phyloP scores from a whole-genome alignment of 768 basidiomycete species.

The Gelatoporia subvermispora region DNA sequence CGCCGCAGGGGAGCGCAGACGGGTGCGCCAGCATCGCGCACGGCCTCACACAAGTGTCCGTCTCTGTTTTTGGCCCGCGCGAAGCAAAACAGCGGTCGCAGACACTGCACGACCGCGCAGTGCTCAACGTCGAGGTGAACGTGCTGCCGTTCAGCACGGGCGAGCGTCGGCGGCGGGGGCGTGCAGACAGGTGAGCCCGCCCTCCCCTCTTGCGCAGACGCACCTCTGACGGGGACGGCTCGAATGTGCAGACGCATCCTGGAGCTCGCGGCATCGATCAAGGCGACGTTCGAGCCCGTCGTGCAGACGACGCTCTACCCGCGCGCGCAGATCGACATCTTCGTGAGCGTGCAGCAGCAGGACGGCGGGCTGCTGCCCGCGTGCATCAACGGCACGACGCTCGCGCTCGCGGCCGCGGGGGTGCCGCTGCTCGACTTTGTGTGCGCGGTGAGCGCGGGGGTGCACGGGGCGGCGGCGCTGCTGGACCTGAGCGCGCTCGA shows the following conservation, averaged over 20 bases:
- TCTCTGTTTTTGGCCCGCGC: constrained; percentile 87
- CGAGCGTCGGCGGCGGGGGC: constrained; percentile 67
- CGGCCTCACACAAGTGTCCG: constrained; percentile 85
- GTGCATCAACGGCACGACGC: constrained; percentile 91
- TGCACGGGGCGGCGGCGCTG: constrained; percentile 74
- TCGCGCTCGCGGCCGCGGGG: constrained; percentile 87
- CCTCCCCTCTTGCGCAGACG: background rate
- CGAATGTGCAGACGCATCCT: constrained; percentile 60
- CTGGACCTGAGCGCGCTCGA: constrained; percentile 87
- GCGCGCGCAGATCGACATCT: constrained; percentile 88
- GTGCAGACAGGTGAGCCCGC: constrained; percentile 74
- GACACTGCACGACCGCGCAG: constrained; percentile 82
- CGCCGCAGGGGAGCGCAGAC: constrained; percentile 72
- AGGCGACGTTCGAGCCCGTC: constrained; percentile 95
- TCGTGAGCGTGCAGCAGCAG: constrained; percentile 87
- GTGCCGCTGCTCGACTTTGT: constrained; percentile 90
- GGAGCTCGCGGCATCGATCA: constrained; percentile 83
- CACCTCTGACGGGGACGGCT: background rate
- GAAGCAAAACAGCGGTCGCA: constrained; percentile 81
- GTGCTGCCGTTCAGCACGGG: constrained; percentile 85
- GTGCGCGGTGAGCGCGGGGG: constrained; percentile 85
- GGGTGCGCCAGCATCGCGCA: constrained; percentile 82
- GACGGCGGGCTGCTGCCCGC: constrained; percentile 79
- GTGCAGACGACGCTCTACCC: constrained; percentile 89
- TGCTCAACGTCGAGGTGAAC: constrained; percentile 83